These are phyloP conservation scores for Glycine soja DNA, from an alignment of 306 rosid species.

Conservation along the genomic window DNA sequence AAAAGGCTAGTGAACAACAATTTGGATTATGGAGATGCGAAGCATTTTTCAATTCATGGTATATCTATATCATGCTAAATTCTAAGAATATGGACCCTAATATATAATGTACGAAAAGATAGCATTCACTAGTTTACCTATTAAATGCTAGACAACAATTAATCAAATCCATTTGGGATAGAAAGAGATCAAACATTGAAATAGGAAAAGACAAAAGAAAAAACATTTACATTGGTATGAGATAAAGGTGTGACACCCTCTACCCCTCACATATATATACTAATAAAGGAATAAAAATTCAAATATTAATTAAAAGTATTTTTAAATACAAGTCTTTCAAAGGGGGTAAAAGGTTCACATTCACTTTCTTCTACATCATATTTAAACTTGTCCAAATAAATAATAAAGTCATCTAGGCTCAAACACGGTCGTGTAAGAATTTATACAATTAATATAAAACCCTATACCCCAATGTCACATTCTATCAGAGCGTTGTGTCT, in stretches of 20 bases:
- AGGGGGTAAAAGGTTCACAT: too few relatives aligned
- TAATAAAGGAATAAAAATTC: too few relatives aligned
- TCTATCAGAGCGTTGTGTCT: too few relatives aligned
- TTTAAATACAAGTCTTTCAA: too few relatives aligned
- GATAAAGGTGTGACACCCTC: slow-evolving; percentile 43
- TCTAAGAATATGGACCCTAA: slow-evolving; percentile 7
- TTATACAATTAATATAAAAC: too few relatives aligned
- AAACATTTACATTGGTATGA: slow-evolving; percentile 38
- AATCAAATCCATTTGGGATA: slow-evolving; percentile 24
- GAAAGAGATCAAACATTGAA: slow-evolving; percentile 42
- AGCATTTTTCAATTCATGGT: slow-evolving; percentile 11
- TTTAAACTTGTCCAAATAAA: too few relatives aligned
- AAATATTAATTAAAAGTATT: too few relatives aligned
- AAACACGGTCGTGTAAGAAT: too few relatives aligned
- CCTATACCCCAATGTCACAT: too few relatives aligned
- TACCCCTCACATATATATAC: too few relatives aligned
- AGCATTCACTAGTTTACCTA: background rate
- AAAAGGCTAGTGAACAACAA: slow-evolving; percentile 13
- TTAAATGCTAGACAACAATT: slow-evolving; percentile 32
- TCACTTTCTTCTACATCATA: too few relatives aligned
- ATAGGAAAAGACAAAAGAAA: slow-evolving; percentile 31
- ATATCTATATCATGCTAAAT: slow-evolving; percentile 25
- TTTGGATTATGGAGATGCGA: slow-evolving; percentile 29
- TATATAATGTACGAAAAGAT: slow-evolving; percentile 12
- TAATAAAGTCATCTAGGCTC: too few relatives aligned